Base-by-base conservation (phyloP, 352 stramenopile genomes). In the Phytophthora pini region DNA sequence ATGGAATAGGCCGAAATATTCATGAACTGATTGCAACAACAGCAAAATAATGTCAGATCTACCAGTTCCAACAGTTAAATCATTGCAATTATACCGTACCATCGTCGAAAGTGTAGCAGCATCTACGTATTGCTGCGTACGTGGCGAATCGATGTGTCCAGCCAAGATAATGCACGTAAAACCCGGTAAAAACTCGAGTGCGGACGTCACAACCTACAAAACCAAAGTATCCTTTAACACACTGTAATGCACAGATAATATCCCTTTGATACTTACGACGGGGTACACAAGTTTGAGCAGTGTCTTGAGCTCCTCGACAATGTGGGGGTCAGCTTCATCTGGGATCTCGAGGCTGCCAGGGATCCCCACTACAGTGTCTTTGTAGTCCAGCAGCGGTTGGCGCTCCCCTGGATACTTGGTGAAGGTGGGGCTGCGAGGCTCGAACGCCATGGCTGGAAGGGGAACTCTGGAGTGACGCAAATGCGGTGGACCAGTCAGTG, bases 401-500 rank as follows among this genome's bases (percentile, higher is more conserved):
- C 13, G 13, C 13, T 43, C 38, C n/a, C 38, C 38, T n/a, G 13
- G 13, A 43, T 43, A 43, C 7, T 43, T 43, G 1, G 38, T 43
- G n/a, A 43, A 43, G 38, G 38, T 43, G 12, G 38, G 38, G 13
- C 38, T 43, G 5, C 38, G 38, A 7, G 38, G 38, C n/a, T 43
- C 38, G 5, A 43, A 43, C 9, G 38, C 38, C 38, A 43, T 43
- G 38, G 38, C 38, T 20, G n/a, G 11, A 12, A n/a, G 11, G 5
- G 0, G 38, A 20, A 43, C 13, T 20, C 8, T 9, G 6, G 38
- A 15, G 6, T 20, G 13, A 22, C 7, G 12, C 38, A 43, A 43
- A 43, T 43, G 38, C 38, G 38, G 38, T 43, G 38, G 38, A 46
- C 40, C 40, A 46, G 40, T 29, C 40, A 46, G 40, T 46, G 40